Conservation (phyloP, 768 basidiomycete species). For the Nidularia pulvinata region DNA sequence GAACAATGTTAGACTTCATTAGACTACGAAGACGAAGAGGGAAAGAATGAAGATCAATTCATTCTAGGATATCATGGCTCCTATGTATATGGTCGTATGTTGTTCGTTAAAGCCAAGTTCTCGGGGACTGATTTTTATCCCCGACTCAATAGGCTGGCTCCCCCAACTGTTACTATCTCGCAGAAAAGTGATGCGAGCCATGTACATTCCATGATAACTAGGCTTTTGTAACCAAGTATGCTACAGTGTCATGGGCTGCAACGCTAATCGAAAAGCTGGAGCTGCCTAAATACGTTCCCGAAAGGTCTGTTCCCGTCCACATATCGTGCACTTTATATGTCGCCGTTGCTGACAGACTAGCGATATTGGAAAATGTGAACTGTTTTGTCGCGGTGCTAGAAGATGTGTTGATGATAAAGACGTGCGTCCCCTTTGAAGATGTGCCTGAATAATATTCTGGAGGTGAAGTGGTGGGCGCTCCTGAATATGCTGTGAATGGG, state of each 20-base stretch:
- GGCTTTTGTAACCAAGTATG: slow-evolving; percentile 35
- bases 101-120: too few species aligned
- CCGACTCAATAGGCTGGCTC: too few species aligned
- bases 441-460: slow-evolving; percentile 52
- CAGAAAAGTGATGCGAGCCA: too few species aligned
- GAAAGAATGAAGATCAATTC: too few species aligned
- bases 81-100: too few species aligned
- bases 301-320: slow-evolving; percentile 45
- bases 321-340: slow-evolving; percentile 49
- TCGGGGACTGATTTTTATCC: too few species aligned
- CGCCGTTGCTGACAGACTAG: slow-evolving; percentile 35
- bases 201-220: too few species aligned
- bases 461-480: slow-evolving; percentile 37
- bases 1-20: too few species aligned
- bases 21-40: too few species aligned
- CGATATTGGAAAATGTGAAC: slow-evolving; percentile 43
- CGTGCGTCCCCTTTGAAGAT: slow-evolving; percentile 49
- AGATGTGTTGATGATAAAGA: slow-evolving; percentile 53
- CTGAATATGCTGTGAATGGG: slow-evolving; percentile 41
- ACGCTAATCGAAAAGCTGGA: slow-evolving; percentile 37
- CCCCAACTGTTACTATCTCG: too few species aligned
- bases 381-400: slow-evolving; percentile 36
- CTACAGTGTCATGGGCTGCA: slow-evolving; percentile 51
- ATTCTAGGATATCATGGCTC: too few species aligned
- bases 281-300: slow-evolving; percentile 32